Percentiles rank a stretch among this genome's conserved stretches.
phyloP scores from a whole-genome alignment of 2,329 filamentous ascomycete species.

The Dactylonectria estremocensis region DNA sequence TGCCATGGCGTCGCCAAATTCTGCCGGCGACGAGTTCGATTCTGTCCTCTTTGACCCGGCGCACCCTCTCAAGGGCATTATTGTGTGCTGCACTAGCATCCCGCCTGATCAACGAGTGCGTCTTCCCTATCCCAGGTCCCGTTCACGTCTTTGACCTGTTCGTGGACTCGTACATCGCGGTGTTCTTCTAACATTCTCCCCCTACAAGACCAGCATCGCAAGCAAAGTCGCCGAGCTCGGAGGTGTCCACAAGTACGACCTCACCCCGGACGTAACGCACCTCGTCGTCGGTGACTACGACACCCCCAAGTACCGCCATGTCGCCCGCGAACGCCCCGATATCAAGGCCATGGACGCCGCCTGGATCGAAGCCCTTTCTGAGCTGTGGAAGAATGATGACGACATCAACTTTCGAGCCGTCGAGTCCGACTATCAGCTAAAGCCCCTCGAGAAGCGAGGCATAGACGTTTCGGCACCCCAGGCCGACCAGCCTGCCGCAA shows the following conservation, averaged over 20 bases:
- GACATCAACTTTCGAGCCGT: constrained; percentile 80
- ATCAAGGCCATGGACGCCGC: constrained; percentile 85
- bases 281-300: constrained; percentile 91
- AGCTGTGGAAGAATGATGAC: constrained; percentile 87
- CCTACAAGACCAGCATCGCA: constrained; percentile 67
- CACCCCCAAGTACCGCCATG: constrained; percentile 95
- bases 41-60: constrained; percentile 66
- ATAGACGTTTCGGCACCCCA: constrained; percentile 52
- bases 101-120: constrained; percentile 83
- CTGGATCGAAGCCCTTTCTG: constrained; percentile 87
- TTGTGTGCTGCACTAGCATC: constrained; percentile 92
- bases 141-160: constrained; percentile 8
- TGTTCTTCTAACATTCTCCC: constrained; percentile 1
- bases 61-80: constrained; percentile 77
- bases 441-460: constrained; percentile 72
- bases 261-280: constrained; percentile 97
- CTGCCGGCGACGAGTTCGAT: constrained; percentile 47
- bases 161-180: constrained; percentile 14
- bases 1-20: constrained; percentile 49
- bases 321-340: constrained; percentile 89
- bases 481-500: constrained; percentile 44
- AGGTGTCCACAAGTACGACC: constrained; percentile 87
- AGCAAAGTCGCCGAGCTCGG: constrained; percentile 84
- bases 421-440: constrained; percentile 76
- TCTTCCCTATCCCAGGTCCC: constrained; percentile 36